A percentile compares a stretch with the other conserved stretches of the same genome.
Evolutionary conservation across 306 rosid species (phyloP).

Genomic region (Fagus crenata): DNA sequence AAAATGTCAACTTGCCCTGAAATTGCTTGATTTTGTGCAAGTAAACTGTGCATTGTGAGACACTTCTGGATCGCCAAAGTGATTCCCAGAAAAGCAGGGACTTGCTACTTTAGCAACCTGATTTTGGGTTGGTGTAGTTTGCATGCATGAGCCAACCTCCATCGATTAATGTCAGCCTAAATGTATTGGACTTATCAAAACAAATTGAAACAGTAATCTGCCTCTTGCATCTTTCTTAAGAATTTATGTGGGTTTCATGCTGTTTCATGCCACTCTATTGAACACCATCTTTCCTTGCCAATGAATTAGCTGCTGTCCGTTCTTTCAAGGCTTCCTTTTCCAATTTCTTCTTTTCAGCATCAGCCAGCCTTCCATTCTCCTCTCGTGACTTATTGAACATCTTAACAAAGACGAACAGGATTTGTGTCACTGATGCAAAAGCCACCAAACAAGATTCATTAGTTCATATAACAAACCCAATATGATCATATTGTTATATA

Average conservation of each 20-base stretch:
- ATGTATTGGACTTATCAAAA: neutral
- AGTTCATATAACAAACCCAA: neutral
- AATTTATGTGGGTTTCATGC: conserved; percentile 4
- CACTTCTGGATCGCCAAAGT: neutral
- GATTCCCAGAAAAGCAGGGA: neutral
- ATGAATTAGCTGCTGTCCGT: conserved; percentile 41
- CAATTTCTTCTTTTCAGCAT: conserved; percentile 77
- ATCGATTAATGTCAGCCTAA: neutral
- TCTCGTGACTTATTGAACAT: conserved; percentile 90
- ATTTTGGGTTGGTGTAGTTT: neutral
- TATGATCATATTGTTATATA: neutral
- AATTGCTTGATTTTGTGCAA: neutral
- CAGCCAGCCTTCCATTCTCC: conserved; percentile 85
- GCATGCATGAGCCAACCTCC: neutral
- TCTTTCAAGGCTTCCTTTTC: conserved; percentile 97
- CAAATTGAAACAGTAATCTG: neutral
- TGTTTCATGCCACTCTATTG: conserved; percentile 25
- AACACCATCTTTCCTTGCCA: conserved; percentile 42
- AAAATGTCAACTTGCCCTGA: neutral
- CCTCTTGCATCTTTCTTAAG: neutral
- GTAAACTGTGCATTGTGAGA: neutral
- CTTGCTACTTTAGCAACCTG: neutral
- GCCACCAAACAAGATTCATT: conserved; percentile 1
- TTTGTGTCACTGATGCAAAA: conserved; percentile 79
- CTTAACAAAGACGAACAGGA: conserved; percentile 74